Evolutionary conservation across 306 rosid species (phyloP), one percentile per base, ranked within the genome.

Genomic region (Lupinus albus): DNA sequence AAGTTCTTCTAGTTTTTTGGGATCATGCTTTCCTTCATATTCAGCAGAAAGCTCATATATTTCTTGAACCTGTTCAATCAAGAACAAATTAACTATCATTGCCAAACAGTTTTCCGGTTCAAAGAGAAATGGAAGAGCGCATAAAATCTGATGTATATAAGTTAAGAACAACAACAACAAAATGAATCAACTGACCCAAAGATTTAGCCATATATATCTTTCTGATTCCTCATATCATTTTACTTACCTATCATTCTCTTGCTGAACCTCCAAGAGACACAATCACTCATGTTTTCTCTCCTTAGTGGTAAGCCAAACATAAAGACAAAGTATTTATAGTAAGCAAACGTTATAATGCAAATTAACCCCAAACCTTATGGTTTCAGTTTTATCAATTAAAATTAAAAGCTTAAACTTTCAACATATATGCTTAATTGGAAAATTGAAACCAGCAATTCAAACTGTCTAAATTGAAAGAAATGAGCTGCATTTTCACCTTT

Each of bases 21-120:
- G 85, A 18, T 92, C 84, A 41, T 79, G 87, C 80, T 84, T 85
- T 35, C 92, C 90, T 80, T 92, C 97, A 42, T 92, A 92, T 72
- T 92, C 96, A 2, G 97, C 96, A 73, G 97, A 89, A 68, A 89
- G 91, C 71, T 91, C 97, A 69, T 91, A 86, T 17, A 86, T 86
- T 38, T 87, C 95, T 88, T 88, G 94, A 30, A 91, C 97, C 97
- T 91, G 57, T 25, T 20, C 51, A 76, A 17, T 20, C 51, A 76
- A 17, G 72, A 60, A 50, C 48, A 55, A 25, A 67, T 55, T 8
- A 76, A 48, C 28, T 17, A 18, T 51, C 72, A 68, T 33, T 11
- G 11, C 20, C 7, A 64, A 46, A 64, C 66, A 36, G 28, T 35
- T 12, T 41, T 28, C 44, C n/a, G 15, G 12, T 32, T 68, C 38